Base-by-base conservation (phyloP, 1,284 basidiomycete species). In the Ceratobasidium sp. region DNA sequence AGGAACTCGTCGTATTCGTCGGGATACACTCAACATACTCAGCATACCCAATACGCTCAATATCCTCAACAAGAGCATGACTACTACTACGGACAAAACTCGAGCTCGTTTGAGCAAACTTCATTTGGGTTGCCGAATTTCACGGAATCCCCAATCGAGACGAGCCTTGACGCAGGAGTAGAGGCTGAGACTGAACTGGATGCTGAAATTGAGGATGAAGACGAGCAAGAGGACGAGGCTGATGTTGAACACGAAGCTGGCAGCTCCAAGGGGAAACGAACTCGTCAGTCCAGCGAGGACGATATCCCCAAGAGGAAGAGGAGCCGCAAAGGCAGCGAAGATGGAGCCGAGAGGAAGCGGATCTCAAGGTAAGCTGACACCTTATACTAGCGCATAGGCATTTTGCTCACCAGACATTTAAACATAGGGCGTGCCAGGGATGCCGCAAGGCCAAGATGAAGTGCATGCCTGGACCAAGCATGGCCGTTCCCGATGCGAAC, bases 401-500 rank as follows among this genome's bases (percentile, higher is more conserved):
- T 27, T 36, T 22, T 66, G 31, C 50, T 29, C 50, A n/a, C n/a
- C n/a, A n/a, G n/a, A n/a, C n/a, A 66, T 51, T 31, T 14, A 45
- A n/a, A 33, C 44, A 47, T 44, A 72, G 67, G 56, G 67, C 67
- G 9, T 72, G 67, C 50, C 27, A 50, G 44, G 57, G 41, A 9
- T 72, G 67, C 27, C 67, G 67, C 14, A 19, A 45, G 29, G 59
- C 24, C 56, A 72, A 72, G 48, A 56, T 48, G 27, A 47, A 57
- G 31, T 72, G 67, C 60, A 60, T 72, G 56, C 67, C 67, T 27
- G 67, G 67, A n/a, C 67, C 67, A 3, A 72, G 56, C 45, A 36
- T 27, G 22, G 45, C 17, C 44, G 24, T 27, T 4, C 67, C 67
- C 8, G 56, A 27, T 45, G 67, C 51, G 27, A 33, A 59, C 11